Conservation (phyloP, 176 grass and related monocot species). For the Tillandsia leiboldiana region DNA sequence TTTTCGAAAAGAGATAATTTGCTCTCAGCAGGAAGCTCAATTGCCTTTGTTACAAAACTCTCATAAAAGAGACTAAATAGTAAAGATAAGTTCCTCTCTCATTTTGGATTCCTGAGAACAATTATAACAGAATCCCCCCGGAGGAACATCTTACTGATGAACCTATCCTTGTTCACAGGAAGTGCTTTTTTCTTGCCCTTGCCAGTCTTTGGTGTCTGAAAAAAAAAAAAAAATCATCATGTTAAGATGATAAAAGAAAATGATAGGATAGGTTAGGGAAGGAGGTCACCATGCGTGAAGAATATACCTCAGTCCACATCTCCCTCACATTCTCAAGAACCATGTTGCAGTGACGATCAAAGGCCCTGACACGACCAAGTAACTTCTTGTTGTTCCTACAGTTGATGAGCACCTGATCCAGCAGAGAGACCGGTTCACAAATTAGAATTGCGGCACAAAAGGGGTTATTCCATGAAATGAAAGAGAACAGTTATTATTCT, state of each 20-base stretch:
- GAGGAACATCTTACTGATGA: conserved; percentile 99
- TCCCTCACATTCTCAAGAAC: conserved; percentile 95
- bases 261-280: not conserved
- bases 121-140: conserved; percentile 88
- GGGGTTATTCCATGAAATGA: no score
- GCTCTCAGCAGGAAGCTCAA: no score
- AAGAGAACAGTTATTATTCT: not conserved
- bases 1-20: no score
- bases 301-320: conserved; percentile 90
- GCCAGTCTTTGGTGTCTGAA: conserved; percentile 77
- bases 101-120: conserved; percentile 80
- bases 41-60: no score
- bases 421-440: not conserved
- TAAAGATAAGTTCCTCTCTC: conserved; percentile 6
- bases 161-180: conserved; percentile 87
- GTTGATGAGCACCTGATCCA: conserved; percentile 76
- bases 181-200: conserved; percentile 99
- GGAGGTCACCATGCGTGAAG: no score
- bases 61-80: no score
- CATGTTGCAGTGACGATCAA: conserved; percentile 97
- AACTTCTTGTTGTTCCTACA: conserved; percentile 95
- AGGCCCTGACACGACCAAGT: conserved; percentile 84
- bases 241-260: not conserved
- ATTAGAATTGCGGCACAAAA: not conserved
- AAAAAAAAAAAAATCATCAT: not conserved